Base-by-base conservation (phyloP, 2,329 filamentous ascomycete species). In the Niveomyces coronatus region DNA sequence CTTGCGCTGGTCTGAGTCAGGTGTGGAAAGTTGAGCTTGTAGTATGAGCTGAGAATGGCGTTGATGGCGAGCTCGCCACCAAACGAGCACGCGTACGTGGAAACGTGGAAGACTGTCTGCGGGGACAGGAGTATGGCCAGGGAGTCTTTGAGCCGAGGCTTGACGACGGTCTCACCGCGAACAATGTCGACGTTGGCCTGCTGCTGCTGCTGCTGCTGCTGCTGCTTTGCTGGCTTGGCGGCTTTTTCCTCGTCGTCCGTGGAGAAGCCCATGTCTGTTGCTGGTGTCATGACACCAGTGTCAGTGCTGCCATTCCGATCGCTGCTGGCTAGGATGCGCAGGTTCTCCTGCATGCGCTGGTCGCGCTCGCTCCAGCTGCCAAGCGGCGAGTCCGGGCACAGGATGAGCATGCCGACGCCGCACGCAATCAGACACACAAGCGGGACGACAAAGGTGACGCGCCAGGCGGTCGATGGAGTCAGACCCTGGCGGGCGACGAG, bases 361-460 rank as follows among this genome's bases (percentile, higher is more conserved):
- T 76, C 68, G 20, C 85, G 76, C 27, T 89, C 80, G 6, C 74
- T 72, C 87, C 87, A 94, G 46, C 76, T 78, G 23, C 88, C 87
- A 1, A 76, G 82, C 0, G 87, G 87, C 0, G 85, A 88, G 53
- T 95, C 87, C 2, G 83, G 76, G 51, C 84, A 88, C 11, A 85
- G 62, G 17, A 86, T 53, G 4, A 93, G 58, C 62, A 94, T 79
- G 13, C 67, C 62, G n/a, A 83, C 50, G 10, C 79, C 83, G 6
- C 78, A 75, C 17, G 59, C 52, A 10, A 80, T 67, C 55, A 89
- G 81, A 47, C 89, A 71, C 48, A 88, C 73, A 43, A 91, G 82
- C 0, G 87, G 87, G 5, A 93, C 81, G 44, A 94, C 65, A 55
- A 93, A 94, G 3, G 85, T 73, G 1, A 94, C 75, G 18, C 87